These are phyloP conservation scores for Phylloporus arenicola DNA, from an alignment of 768 basidiomycete genomes.

Conservation along the genomic window DNA sequence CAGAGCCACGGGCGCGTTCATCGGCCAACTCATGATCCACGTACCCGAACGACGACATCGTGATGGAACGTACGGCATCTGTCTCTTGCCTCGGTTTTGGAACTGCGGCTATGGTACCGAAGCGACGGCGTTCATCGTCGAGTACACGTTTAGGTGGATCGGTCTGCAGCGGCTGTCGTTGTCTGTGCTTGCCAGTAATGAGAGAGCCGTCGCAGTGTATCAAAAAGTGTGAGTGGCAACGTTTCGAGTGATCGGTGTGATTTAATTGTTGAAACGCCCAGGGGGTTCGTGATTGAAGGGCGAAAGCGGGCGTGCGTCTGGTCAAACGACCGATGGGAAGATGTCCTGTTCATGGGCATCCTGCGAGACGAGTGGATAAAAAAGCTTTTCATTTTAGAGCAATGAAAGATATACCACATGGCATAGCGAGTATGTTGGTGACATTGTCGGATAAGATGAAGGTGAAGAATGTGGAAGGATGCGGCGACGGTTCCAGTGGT, in stretches of 20 bases:
- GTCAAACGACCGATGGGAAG: conserved; percentile 34
- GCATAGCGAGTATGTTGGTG: too few species aligned
- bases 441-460: too few species aligned
- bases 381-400: conserved; percentile 15
- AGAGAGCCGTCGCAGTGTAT: conserved; percentile 36
- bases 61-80: conserved; percentile 31
- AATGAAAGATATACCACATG: conserved; percentile 3
- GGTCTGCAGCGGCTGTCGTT: conserved; percentile 39
- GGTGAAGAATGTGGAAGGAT: too few species aligned
- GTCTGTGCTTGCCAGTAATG: conserved; percentile 35
- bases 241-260: neutral
- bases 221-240: conserved; percentile 35
- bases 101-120: conserved; percentile 39
- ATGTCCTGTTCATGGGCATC: conserved; percentile 36
- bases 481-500: too few species aligned
- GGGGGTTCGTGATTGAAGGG: conserved; percentile 40
- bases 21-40: conserved; percentile 30
- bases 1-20: conserved; percentile 26
- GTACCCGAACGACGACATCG: conserved; percentile 24
- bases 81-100: conserved; percentile 31
- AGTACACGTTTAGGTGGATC: conserved; percentile 37
- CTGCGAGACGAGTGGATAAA: conserved; percentile 37
- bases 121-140: conserved; percentile 35
- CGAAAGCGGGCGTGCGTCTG: conserved; percentile 33
- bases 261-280: conserved; percentile 6